Base-by-base conservation (phyloP, 176 grass and related monocot genomes). In the Oryza australiensis region DNA sequence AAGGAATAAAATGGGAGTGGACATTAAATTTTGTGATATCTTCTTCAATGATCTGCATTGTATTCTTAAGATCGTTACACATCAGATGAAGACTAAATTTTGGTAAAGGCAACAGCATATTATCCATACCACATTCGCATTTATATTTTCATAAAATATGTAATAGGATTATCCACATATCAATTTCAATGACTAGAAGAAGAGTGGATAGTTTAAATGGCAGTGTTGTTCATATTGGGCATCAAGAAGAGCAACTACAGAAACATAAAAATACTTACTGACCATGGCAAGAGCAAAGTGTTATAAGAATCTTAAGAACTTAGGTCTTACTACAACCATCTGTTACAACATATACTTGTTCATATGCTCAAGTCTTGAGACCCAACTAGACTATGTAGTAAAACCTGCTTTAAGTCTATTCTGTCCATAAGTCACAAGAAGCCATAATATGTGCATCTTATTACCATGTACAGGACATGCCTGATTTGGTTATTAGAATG, bases 1-100 rank as follows among this genome's bases (percentile, higher is more conserved):
- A 91, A 81, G 92, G 84, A 70, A 75, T 63, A 70, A 98, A 87
- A 89, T 98, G 82, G 22, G 90, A 87, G 62, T 28, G 84, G 20
- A 93, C 72, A 66, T 95, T 86, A 43, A 94, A 95, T 86, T 91
- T 98, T 78, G 92, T 93, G 86, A 95, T 92, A 70, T 98, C 95
- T 86, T 95, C 90, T 82, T 95, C 75, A 3, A 98, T 77, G 73
- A 98, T 35, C 92, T 98, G 84, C 28, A 70, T n/a, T 68, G 82
- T 15, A 5, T 49, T 70, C 79, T 26, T 15, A 75, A 66, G 70
- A 57, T 79, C 26, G 81, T 63, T 32, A 74, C 26, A 80, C 10
- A 79, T 48, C 1, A 1, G 9, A 20, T 72, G 33, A 20, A 74
- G 37, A 12, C 29, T 69, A 65, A 26, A 29, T 68, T 80, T 64